Base-by-base conservation (phyloP, 371 early-diverging fungal genomes). In the Batkoa obscura region DNA sequence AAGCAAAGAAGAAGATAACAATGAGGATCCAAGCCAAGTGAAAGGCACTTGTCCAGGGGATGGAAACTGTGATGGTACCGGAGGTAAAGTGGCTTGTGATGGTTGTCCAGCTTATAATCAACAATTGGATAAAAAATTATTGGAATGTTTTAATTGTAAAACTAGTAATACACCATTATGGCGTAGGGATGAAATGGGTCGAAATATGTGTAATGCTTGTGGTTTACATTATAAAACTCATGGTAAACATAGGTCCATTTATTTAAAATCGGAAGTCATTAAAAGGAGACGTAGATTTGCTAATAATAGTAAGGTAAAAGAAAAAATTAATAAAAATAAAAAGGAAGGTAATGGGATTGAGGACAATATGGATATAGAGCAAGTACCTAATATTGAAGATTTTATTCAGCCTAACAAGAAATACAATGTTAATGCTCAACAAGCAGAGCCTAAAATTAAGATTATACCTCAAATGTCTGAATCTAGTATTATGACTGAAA, bases 121-220 rank as follows among this genome's bases (percentile, higher is more conserved):
- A n/a, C 32, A 41, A 41, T 65, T 61, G 10, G 38, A 10, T 10
- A 2, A n/a, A 37, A 23, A 17, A 2, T 30, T 8, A 6, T 15
- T 49, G 33, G 57, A 43, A 1, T 90, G 91, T 58, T 74, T 77
- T 8, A 87, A 90, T 59, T 90, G 91, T 60, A 72, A 71, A 12
- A 85, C 86, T 46, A 88, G 83, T 1, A 74, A 79, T 47, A 92
- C 93, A 0, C 90, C 93, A 6, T 74, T 88, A 42, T 90, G 90
- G 91, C 74, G 91, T 15, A 78, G 86, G 60, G 81, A 86, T 57
- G 73, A 78, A 33, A 71, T 79, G 39, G 87, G 86, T 30, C 75
- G 82, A 58, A 74, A 82, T n/a, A 76, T 89, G 17, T 90, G 94
- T 66, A 91, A 91, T 64, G 90, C 91, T 0, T 90, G 91, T 58